Evolutionary conservation across 768 basidiomycete genomes (phyloP), one percentile per base, ranked within the genome.

Genomic region (Calocera cornea): DNA sequence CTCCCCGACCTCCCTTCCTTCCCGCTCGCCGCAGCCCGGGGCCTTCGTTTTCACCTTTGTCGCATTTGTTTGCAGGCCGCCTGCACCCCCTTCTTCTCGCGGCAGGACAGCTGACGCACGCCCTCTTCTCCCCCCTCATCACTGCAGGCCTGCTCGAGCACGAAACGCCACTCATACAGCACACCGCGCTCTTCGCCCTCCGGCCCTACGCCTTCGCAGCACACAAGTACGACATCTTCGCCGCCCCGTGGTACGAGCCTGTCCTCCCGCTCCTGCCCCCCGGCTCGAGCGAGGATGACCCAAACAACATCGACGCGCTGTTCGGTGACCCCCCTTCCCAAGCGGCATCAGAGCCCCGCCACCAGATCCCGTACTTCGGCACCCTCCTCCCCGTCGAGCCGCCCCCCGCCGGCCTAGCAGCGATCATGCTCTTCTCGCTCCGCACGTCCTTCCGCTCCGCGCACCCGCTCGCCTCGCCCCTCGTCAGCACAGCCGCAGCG

Each of bases 361-460:
- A 11, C 5, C 27, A 16, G 31, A 71, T 78, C 64, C 66, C 71
- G 19, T 73, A 78, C 71, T 77, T 75, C 67, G 78, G 77, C 0
- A 71, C 70, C 2, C 60, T 67, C 5, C 64, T 77, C 64, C 64
- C 69, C 24, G 64, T 79, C 38, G 68, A 72, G 24, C 76, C 77
- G 1, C 78, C 79, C 5, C 72, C 54, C 2, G 31, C 54, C 7
- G 54, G 54, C 5, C 54, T 60, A 31, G 54, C 54, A 60, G 54
- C 54, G 22, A 60, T 60, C 11, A 60, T 60, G 54, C 54, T 77
- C 50, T 70, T 78, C 31, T 68, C 74, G 0, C 78, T 78, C 41
- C 78, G 77, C 10, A 77, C 77, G n/a, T 77, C 77, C 64, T 69
- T 79, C 64, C 70, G 72, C 24, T 78, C 79, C 72, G 78, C 77